Evolutionary conservation across 2,329 filamentous ascomycete genomes (phyloP).

Genomic region (Colletotrichum trifolii): DNA sequence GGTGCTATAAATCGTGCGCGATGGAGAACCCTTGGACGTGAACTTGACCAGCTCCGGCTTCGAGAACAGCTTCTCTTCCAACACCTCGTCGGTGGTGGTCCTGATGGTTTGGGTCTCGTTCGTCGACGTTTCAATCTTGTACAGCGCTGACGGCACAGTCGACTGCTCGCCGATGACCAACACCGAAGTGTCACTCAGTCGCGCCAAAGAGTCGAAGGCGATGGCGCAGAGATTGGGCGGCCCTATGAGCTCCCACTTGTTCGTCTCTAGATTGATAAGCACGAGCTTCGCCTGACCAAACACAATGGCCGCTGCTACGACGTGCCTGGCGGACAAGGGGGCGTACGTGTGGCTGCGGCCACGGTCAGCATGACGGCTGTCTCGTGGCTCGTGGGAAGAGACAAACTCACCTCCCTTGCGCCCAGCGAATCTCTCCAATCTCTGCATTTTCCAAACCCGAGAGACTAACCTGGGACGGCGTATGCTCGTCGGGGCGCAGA

Average conservation of each 20-base stretch:
- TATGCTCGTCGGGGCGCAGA: constrained; percentile 42
- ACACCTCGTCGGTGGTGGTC: constrained; percentile 46
- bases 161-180: constrained; percentile 52
- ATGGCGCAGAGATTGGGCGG: constrained; percentile 41
- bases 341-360: constrained; percentile 51
- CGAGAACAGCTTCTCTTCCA: constrained; percentile 49
- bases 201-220: constrained; percentile 47
- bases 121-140: constrained; percentile 45
- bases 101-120: constrained; percentile 44
- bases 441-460: constrained; percentile 54
- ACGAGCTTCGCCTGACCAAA: constrained; percentile 50
- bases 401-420: constrained; percentile 45
- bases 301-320: constrained; percentile 49
- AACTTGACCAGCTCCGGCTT: constrained; percentile 49
- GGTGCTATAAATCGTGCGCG: constrained; percentile 55
- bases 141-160: constrained; percentile 46
- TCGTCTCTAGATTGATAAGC: constrained; percentile 50
- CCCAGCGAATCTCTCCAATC: constrained; percentile 48
- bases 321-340: constrained; percentile 47
- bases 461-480: constrained; percentile 46
- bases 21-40: constrained; percentile 41
- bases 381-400: not conserved
- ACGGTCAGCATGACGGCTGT: constrained; percentile 13
- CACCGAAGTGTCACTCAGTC: constrained; percentile 48
- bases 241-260: constrained; percentile 45